Conservation (phyloP, 225 moss, liverwort and hornwort species). For the Ulota crispa region DNA sequence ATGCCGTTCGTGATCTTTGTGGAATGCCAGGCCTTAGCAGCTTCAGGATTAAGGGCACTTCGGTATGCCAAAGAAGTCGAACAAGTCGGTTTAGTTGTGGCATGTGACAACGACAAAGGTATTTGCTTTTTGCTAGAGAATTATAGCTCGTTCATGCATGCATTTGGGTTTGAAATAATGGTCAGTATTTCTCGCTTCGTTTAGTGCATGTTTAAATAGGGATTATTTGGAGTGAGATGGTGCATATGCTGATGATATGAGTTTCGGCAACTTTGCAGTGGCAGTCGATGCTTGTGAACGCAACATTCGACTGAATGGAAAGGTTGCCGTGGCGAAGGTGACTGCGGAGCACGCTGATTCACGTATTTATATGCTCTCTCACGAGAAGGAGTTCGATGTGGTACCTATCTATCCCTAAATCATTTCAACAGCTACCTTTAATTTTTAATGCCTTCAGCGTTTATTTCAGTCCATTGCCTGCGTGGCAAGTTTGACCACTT, state of each 20-base stretch:
- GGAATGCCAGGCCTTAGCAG: constrained; percentile 80
- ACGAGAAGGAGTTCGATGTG: constrained; percentile 98
- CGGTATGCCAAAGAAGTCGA: constrained; percentile 98
- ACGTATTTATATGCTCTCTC: constrained; percentile 87
- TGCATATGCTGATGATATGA: constrained; percentile 10
- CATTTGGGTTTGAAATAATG: no score
- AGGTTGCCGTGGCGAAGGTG: constrained; percentile 77
- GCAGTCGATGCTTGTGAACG: constrained; percentile 97
- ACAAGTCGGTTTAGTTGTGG: constrained; percentile 79
- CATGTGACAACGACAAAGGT: constrained; percentile 91
- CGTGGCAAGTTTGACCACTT: background rate
- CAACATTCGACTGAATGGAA: constrained; percentile 87
- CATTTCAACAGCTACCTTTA: background rate
- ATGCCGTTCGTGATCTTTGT: constrained; percentile 15
- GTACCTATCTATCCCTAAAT: constrained; percentile 29
- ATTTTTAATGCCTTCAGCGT: background rate
- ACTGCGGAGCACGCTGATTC: constrained; percentile 83
- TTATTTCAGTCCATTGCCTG: background rate
- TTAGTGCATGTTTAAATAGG: background rate
- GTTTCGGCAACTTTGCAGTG: constrained; percentile 49
- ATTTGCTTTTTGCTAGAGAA: constrained; percentile 1
- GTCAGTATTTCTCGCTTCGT: background rate
- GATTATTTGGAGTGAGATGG: background rate
- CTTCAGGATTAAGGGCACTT: constrained; percentile 92
- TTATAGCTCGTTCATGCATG: no score